Conservation (phyloP, 331 rosid species). For the Acacia pycnantha region DNA sequence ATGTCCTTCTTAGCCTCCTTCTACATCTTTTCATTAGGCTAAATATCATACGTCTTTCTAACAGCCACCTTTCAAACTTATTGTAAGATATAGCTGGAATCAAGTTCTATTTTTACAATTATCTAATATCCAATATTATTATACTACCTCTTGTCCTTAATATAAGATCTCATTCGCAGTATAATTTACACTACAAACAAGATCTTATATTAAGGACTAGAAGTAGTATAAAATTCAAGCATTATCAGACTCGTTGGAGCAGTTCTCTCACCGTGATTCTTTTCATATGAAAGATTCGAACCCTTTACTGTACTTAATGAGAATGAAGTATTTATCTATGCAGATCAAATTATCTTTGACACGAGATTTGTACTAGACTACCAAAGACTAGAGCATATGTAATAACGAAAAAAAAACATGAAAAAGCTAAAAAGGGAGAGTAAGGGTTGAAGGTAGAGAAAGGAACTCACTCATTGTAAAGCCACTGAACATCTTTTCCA, state of each 20-base stretch:
- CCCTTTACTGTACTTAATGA: not conserved
- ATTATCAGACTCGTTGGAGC: too few species aligned
- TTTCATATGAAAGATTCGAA: not conserved
- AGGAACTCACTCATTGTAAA: conserved; percentile 73
- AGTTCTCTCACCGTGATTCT: too few species aligned
- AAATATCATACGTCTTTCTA: not conserved
- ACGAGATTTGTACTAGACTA: not conserved
- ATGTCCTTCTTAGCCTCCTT: not conserved
- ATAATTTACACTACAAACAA: too few species aligned
- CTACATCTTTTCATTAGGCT: not conserved
- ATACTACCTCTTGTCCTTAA: too few species aligned
- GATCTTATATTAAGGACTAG: too few species aligned
- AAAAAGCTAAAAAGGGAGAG: not conserved
- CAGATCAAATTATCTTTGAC: not conserved
- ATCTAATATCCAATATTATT: too few species aligned
- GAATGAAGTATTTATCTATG: not conserved
- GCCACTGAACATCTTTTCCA: conserved; percentile 91
- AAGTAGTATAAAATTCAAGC: too few species aligned
- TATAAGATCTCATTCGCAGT: too few species aligned
- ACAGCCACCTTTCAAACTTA: not conserved
- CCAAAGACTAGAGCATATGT: not conserved
- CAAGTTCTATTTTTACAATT: not conserved
- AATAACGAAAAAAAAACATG: not conserved
- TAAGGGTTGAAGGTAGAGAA: not conserved
- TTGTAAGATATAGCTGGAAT: not conserved